A percentile compares a stretch with the other conserved stretches of the same genome.
These are phyloP conservation scores for Dryas drummondii DNA, from an alignment of 306 rosid species.

Conservation along the genomic window DNA sequence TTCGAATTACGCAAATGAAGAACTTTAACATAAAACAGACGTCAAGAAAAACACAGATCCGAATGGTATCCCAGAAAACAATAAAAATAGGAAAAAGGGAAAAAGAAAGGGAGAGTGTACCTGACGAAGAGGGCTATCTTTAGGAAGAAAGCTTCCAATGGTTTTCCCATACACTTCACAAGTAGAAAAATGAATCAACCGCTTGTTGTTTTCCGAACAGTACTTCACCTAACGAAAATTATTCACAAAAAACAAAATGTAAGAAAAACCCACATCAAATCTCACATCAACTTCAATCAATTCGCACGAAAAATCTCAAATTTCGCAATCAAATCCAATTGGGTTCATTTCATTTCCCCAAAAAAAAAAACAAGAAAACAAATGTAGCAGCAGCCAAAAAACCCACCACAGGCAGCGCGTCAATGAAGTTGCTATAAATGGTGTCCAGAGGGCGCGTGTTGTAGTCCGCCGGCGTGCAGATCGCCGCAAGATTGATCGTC, in stretches of 20 bases:
- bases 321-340: conserved; percentile 11
- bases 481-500: conserved; percentile 94
- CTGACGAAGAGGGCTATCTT: conserved; percentile 89
- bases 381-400: background rate
- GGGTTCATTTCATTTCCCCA: background rate
- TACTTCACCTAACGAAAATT: conserved; percentile 62
- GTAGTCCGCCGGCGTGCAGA: conserved; percentile 94
- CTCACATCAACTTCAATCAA: conserved; percentile 32
- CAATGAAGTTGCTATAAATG: conserved; percentile 90
- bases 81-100: background rate
- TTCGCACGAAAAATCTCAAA: conserved; percentile 8
- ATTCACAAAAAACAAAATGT: conserved; percentile 15
- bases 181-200: conserved; percentile 90
- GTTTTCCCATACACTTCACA: conserved; percentile 98
- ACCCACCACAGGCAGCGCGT: conserved; percentile 88
- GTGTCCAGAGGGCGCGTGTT: conserved; percentile 92
- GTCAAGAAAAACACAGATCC: conserved; percentile 24
- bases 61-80: background rate
- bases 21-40: background rate
- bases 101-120: conserved; percentile 35
- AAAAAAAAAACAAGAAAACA: background rate
- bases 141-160: conserved; percentile 87
- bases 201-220: conserved; percentile 84
- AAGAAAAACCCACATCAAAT: conserved; percentile 27
- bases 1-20: background rate